Evolutionary conservation across 805 yeast genomes (phyloP).

Genomic region (Yamadazyma ubonensis): DNA sequence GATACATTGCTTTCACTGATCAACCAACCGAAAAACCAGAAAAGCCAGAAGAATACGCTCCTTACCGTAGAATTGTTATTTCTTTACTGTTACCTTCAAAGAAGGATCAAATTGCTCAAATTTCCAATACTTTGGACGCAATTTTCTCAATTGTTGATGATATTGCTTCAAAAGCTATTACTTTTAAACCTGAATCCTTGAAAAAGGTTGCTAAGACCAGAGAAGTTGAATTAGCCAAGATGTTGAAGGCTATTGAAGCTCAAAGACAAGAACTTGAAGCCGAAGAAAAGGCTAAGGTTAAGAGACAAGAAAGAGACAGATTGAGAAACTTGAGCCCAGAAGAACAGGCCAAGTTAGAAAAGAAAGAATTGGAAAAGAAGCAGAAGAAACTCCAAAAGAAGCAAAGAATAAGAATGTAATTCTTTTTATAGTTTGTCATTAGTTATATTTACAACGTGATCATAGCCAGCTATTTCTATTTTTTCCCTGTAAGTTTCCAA

Average conservation of each 20-base stretch:
- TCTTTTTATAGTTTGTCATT: neutral
- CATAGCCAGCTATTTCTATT: conserved; percentile 17
- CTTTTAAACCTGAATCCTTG: conserved; percentile 70
- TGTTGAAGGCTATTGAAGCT: conserved; percentile 67
- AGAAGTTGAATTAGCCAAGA: conserved; percentile 66
- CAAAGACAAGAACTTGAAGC: conserved; percentile 65
- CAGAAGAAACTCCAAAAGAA: conserved; percentile 70
- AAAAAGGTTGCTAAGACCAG: conserved; percentile 79
- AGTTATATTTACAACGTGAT: neutral
- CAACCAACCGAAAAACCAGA: conserved; percentile 73
- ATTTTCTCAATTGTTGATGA: conserved; percentile 61
- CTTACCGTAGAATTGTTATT: conserved; percentile 54
- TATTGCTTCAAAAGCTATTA: conserved; percentile 46
- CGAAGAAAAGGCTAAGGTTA: conserved; percentile 68
- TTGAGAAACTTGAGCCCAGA: conserved; percentile 61
- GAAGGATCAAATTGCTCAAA: conserved; percentile 47
- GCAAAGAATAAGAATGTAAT: conserved; percentile 47
- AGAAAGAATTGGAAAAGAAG: conserved; percentile 77
- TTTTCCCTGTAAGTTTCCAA: conserved; percentile 55
- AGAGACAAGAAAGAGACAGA: conserved; percentile 61
- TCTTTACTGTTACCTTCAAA: conserved; percentile 53
- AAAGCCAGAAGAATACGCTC: conserved; percentile 51
- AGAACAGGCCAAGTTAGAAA: conserved; percentile 75
- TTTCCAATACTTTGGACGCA: conserved; percentile 51
- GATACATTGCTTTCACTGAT: conserved; percentile 79